These are phyloP conservation scores for Wallacemonas sp. DNA, from an alignment of 208 protist genomes.

Conservation along the genomic window DNA sequence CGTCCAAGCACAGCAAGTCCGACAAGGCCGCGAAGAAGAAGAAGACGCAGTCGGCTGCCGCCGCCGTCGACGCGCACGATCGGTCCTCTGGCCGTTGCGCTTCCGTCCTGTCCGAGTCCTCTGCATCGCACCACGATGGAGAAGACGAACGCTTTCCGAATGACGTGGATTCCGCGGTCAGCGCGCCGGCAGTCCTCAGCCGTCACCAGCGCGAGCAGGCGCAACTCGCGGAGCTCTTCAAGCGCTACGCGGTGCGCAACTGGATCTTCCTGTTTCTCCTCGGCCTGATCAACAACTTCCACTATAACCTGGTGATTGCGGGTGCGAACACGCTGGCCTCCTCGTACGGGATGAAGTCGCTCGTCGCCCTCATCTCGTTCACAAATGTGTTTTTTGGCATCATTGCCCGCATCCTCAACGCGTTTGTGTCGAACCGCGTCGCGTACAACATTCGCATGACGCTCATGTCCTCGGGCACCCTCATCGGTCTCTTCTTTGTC, in stretches of 20 bases:
- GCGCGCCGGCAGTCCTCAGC: conserved; percentile 1
- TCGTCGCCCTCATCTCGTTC: conserved; percentile 70
- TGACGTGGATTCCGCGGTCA: background rate
- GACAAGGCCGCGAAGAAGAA: background rate
- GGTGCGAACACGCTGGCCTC: conserved; percentile 49
- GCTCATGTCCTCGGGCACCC: conserved; percentile 36
- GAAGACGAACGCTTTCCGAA: background rate
- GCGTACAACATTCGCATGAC: conserved; percentile 79
- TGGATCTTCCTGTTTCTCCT: conserved; percentile 57
- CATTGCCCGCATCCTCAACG: conserved; percentile 69
- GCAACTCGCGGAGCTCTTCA: conserved; percentile 29
- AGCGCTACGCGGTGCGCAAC: conserved; percentile 26
- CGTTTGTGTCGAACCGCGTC: conserved; percentile 66
- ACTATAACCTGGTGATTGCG: conserved; percentile 83
- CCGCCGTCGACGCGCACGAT: too few species aligned
- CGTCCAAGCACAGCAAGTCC: background rate
- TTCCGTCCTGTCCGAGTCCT: too few species aligned
- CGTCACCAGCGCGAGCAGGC: conserved; percentile 24
- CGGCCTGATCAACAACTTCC: conserved; percentile 92
- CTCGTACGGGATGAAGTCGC: conserved; percentile 60
- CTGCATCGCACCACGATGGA: background rate
- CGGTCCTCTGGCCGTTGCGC: too few species aligned
- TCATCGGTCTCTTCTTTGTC: conserved; percentile 82
- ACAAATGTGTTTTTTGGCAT: conserved; percentile 88
- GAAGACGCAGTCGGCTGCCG: too few species aligned